Evolutionary conservation across 352 stramenopile genomes (phyloP).

Genomic region (Globisporangium nunn): DNA sequence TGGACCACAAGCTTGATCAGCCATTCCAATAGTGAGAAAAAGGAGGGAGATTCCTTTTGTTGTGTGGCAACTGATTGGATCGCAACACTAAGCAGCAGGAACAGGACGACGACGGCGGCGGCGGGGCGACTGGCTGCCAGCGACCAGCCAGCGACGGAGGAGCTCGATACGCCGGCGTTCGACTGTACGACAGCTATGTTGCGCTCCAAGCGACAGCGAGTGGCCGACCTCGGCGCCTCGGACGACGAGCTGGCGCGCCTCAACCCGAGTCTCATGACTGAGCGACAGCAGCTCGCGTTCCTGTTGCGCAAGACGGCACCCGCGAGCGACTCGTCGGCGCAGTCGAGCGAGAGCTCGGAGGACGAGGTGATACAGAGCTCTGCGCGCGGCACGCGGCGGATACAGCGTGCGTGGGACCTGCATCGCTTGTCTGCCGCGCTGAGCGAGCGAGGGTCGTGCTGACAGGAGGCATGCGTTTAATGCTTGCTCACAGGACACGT

Average conservation of each 20-base stretch:
- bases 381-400: conserved; percentile 2
- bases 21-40: too few species aligned
- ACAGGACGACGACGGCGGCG: too few species aligned
- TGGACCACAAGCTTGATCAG: too few species aligned
- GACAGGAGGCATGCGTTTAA: neutral
- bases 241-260: conserved; percentile 14
- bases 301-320: conserved; percentile 66
- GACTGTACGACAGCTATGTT: conserved; percentile 1
- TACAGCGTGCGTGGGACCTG: conserved; percentile 6
- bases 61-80: too few species aligned
- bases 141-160: neutral
- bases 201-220: conserved; percentile 14
- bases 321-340: conserved; percentile 16
- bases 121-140: neutral
- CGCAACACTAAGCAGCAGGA: too few species aligned
- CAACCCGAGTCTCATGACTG: conserved; percentile 73
- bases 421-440: too few species aligned
- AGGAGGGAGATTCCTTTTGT: too few species aligned
- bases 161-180: neutral
- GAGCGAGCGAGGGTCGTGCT: neutral
- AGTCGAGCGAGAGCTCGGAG: conserved; percentile 21
- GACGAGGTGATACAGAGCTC: conserved; percentile 17
- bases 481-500: conserved; percentile 6
- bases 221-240: conserved; percentile 1
- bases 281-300: conserved; percentile 80